Evolutionary conservation across 2,329 filamentous ascomycete species (phyloP).

Genomic region (Monilinia fructigena): DNA sequence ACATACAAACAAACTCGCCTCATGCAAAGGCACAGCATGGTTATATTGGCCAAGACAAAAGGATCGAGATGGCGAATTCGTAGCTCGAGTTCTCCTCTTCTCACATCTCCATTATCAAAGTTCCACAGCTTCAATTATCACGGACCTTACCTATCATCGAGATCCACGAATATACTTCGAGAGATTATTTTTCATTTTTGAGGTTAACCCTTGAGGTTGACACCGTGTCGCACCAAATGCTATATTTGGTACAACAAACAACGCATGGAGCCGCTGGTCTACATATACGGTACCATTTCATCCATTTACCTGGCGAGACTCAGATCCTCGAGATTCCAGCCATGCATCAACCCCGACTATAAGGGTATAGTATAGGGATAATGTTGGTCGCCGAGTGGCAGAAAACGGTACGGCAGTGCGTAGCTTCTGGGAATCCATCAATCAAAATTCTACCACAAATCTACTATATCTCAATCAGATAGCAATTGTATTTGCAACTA

Average conservation of each 20-base stretch:
- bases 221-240: slow-evolving; percentile 16
- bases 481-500: background rate
- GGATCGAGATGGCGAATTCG: slow-evolving; percentile 4
- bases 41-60: slow-evolving; percentile 13
- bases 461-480: slow-evolving; percentile 10
- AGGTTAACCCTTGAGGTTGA: slow-evolving; percentile 11
- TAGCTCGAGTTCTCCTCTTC: background rate
- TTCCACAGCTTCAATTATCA: slow-evolving; percentile 2
- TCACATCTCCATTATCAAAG: slow-evolving; percentile 1
- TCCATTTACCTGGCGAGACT: slow-evolving; percentile 18
- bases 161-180: slow-evolving; percentile 16
- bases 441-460: slow-evolving; percentile 4
- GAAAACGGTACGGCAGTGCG: slow-evolving; percentile 16
- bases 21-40: slow-evolving; percentile 12
- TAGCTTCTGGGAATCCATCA: slow-evolving; percentile 2
- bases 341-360: slow-evolving; percentile 11
- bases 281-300: slow-evolving; percentile 21
- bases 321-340: slow-evolving; percentile 14
- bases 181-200: slow-evolving; percentile 6
- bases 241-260: slow-evolving; percentile 12
- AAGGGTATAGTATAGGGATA: slow-evolving; percentile 19
- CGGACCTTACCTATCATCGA: slow-evolving; percentile 20
- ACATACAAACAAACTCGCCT: slow-evolving; percentile 13
- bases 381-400: slow-evolving; percentile 21
- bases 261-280: slow-evolving; percentile 15